Base-by-base conservation (phyloP, 768 basidiomycete species). In the Pseudohyphozyma bogoriensis region DNA sequence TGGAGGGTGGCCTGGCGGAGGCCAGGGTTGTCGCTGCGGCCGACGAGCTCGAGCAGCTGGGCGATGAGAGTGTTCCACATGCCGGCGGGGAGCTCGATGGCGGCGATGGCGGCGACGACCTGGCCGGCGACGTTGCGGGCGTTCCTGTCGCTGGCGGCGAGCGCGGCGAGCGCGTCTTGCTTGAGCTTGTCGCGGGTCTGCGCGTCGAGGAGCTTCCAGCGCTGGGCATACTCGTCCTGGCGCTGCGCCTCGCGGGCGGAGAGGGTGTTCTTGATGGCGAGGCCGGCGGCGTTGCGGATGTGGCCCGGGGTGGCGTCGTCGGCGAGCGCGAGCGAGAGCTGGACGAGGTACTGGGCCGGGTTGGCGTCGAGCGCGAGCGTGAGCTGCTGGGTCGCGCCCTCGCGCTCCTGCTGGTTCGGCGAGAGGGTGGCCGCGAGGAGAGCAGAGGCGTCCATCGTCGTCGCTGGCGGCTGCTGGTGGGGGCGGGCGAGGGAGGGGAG, bases 201-300 rank as follows among this genome's bases (percentile, higher is more conserved):
- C 45, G 76, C 76, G 68, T 81, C 79, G 50, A 95, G 79, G 39
- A 42, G 78, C 62, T 89, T 79, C 92, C 93, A 97, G 69, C 89
- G 80, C 67, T 78, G 82, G 28, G 84, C 77, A 71, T 85, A 83
- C 52, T 87, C 86, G 33, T 80, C 77, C 73, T 91, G 87, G 60
- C 88, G 82, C 51, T 82, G 75, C 24, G 90, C 89, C 87, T 96
- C 93, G 70, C 89, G 79, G 62, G 92, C 89, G 36, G 85, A 82
- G 60, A 99, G 76, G 62, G 90, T 82, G 75, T 99, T 99, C 82
- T 97, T 99, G 75, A 99, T 78, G 24, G 93, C 92, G 54, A 99
- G 79, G 73, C 89, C 91, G 28, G 95, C 92, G n/a, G 93, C 91
- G 72, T 88, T 93, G 67, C 95, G 81, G 55, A 92, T 82, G 73